Percentiles rank a stretch among this genome's conserved stretches.
These are phyloP conservation scores for Elongisporangium prolatum DNA, from an alignment of 352 stramenopile genomes.

Conservation along the genomic window DNA sequence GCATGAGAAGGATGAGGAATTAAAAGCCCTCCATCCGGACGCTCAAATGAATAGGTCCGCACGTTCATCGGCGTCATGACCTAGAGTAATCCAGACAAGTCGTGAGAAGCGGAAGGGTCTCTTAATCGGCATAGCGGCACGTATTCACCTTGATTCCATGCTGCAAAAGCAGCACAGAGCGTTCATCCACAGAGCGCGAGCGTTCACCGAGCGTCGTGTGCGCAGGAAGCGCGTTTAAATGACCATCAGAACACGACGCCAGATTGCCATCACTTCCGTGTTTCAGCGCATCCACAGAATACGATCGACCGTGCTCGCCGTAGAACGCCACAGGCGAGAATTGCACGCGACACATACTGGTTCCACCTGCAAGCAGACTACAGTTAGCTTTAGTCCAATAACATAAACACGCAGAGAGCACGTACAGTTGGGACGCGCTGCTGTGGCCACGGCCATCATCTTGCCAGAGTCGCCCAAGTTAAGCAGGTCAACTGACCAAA, in stretches of 20 bases:
- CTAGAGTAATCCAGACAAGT: too few relatives aligned
- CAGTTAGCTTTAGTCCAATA: neutral
- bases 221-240: neutral
- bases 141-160: constrained; percentile 24
- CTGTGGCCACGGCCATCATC: constrained; percentile 60
- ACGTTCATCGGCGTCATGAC: neutral
- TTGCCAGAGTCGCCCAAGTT: constrained; percentile 65
- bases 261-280: neutral
- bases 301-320: constrained; percentile 29
- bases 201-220: neutral
- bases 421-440: constrained; percentile 48
- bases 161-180: constrained; percentile 16
- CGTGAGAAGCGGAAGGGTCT: too few relatives aligned
- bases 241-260: neutral
- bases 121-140: neutral
- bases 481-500: constrained; percentile 55
- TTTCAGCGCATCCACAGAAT: constrained; percentile 19
- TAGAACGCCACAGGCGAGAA: constrained; percentile 50
- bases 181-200: neutral
- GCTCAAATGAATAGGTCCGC: constrained; percentile 8
- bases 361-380: constrained; percentile 30
- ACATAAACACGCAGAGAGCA: neutral
- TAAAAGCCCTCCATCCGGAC: neutral
- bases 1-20: neutral
- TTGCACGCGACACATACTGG: constrained; percentile 56